Conservation (phyloP, 169 alveolate genomes). For the Fabrea salina region DNA sequence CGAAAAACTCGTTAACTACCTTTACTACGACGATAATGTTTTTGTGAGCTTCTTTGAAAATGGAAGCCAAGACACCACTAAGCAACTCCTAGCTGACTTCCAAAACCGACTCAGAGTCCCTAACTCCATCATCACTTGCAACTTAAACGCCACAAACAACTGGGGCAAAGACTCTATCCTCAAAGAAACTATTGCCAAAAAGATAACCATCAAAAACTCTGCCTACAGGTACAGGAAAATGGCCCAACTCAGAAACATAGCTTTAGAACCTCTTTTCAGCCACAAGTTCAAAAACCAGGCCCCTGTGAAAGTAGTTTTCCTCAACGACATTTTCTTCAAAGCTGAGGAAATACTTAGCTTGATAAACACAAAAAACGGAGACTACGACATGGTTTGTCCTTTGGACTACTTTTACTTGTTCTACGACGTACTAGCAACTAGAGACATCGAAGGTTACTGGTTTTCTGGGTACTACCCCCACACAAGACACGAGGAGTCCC, state of each 20-base stretch:
- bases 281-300: not conserved
- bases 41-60: constrained; percentile 25
- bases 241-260: constrained; percentile 22
- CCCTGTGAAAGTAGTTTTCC: constrained; percentile 7
- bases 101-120: not conserved
- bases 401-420: constrained; percentile 14
- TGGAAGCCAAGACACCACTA: constrained; percentile 18
- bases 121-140: not conserved
- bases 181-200: not conserved
- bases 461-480: not conserved
- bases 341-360: constrained; percentile 2
- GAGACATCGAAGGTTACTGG: constrained; percentile 20
- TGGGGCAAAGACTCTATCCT: not conserved
- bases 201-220: not conserved
- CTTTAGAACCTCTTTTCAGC: not conserved
- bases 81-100: not conserved
- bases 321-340: constrained; percentile 18
- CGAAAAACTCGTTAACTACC: not conserved
- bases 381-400: constrained; percentile 22
- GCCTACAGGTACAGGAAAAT: not conserved
- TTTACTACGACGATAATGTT: not conserved
- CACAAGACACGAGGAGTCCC: not conserved
- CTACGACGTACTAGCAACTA: constrained; percentile 24
- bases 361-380: constrained; percentile 7
- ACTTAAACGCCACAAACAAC: not conserved